Evolutionary conservation across 768 basidiomycete species (phyloP), one percentile per base, ranked within the genome.

Genomic region (Lanmaoa rubissima): DNA sequence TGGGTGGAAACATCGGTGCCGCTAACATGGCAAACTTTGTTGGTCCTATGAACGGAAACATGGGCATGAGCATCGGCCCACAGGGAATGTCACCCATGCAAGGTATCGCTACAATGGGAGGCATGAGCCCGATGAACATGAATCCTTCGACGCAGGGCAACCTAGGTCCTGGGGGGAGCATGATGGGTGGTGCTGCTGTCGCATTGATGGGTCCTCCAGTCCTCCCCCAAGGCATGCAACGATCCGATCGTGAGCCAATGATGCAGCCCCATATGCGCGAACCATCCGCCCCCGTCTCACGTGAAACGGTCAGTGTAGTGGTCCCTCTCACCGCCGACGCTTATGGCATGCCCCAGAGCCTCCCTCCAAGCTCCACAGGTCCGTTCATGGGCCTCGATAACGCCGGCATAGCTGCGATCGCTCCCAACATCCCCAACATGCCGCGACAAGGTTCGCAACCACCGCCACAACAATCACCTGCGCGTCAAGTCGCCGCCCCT

Each of bases 151-250:
- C 48, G 13, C 55, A 62, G 7, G 48, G 64, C 51, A 63, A 54
- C 36, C 47, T 71, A 43, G 65, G 63, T n/a, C 31, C 61, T 4
- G 60, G 59, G 2, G 64, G 63, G 5, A 64, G 61, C 24, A 57
- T 70, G 45, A 60, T 71, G 60, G 69, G 67, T n/a, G 70, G 66
- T 19, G 65, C 69, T 12, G 64, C 62, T 2, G 69, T 70, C 34
- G 68, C 74, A 24, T 54, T 76, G 43, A 78, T 77, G 76, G 74
- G 75, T 12, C 76, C 75, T 5, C 76, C 76, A 24, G 68, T 73
- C 24, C 53, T 73, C 40, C 70, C 70, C 5, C 70, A 70, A 16
- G 24, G 52, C 10, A 52, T 74, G 54, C 57, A 65, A 39, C 61
- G 71, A 48, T 54, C 60, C 28, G 57, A 67, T 34, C 51, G 62